phyloP scores from a whole-genome alignment of 164 flowering plant genomes.

The Vitis vinifera region ASM3070453v1 NC_081814.1:7748001-7748500 shows the following conservation, averaged over 20 bases:
- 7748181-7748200: not conserved
- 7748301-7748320: not conserved
- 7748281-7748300: conserved; percentile 5
- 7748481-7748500: conserved; percentile 25
- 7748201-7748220: conserved; percentile 15
- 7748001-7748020: conserved; percentile 23
- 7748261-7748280: conserved; percentile 18
- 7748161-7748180: not conserved
- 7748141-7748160: conserved; percentile 1
- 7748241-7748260: not conserved
- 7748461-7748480: conserved; percentile 38
- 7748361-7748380: not conserved
- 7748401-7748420: conserved; percentile 20
- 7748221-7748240: conserved; percentile 12
- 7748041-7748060: not conserved
- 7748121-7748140: not conserved
- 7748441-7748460: conserved; percentile 42
- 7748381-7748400: not conserved
- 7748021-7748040: conserved; percentile 1
- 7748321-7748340: conserved; percentile 4
- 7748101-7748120: not conserved
- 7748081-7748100: too few species aligned
- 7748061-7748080: not conserved
- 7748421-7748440: conserved; percentile 34
- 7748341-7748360: conserved; percentile 7